These are phyloP conservation scores for Trametes hirsuta DNA, from an alignment of 1,284 basidiomycete genomes.

Conservation along the genomic window DNA sequence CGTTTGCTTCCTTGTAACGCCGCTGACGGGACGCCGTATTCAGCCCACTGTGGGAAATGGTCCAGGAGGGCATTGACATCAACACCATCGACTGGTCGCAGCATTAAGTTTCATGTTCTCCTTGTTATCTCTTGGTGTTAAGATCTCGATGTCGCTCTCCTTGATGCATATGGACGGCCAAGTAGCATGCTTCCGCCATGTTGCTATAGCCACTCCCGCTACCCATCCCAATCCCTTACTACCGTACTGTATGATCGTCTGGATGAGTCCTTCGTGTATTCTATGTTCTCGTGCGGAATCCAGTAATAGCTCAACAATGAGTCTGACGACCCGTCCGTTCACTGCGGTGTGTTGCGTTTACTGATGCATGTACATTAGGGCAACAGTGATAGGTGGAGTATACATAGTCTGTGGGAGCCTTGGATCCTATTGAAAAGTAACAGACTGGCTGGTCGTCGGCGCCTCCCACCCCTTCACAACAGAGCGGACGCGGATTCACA, in stretches of 20 bases:
- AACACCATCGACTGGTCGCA: constrained; percentile 92
- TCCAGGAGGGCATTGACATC: constrained; percentile 96
- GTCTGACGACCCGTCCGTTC: background rate
- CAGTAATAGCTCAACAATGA: constrained; percentile 17
- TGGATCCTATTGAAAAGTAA: background rate
- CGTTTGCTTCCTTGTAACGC: background rate
- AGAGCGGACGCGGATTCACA: background rate
- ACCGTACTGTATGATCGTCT: constrained; percentile 21
- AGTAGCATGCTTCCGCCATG: background rate
- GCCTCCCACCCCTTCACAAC: background rate
- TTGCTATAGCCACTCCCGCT: background rate
- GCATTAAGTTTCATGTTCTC: constrained; percentile 39
- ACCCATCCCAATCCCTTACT: background rate
- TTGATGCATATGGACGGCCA: background rate
- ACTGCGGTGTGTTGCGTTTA: too few species aligned
- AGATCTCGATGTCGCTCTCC: background rate
- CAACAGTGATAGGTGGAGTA: background rate
- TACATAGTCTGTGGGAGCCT: constrained; percentile 1
- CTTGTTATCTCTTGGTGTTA: background rate
- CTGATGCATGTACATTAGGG: background rate
- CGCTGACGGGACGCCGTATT: background rate
- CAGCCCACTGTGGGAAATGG: constrained; percentile 97
- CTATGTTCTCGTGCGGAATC: constrained; percentile 17
- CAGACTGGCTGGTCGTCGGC: background rate
- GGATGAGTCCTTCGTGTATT: constrained; percentile 21